Evolutionary conservation across 345 rosid genomes (phyloP), one percentile per base, ranked within the genome.

Genomic region (Euphorbia lathyris): DNA sequence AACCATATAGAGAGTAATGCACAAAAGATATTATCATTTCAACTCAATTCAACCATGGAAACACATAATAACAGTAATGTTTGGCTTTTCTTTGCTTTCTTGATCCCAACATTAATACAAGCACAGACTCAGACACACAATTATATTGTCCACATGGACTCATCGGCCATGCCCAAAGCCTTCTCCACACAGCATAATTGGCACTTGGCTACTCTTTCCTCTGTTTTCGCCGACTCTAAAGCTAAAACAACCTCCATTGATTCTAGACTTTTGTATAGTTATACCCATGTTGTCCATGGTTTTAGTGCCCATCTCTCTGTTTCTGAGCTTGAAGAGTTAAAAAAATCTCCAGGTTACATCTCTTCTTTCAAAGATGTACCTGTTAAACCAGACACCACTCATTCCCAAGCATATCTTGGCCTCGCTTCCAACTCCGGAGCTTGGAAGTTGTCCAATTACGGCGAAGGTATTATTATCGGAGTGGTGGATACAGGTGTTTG

Each of bases 231-330:
- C 4, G 70, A 1, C 79, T 84, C 34, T 13, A 55, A 84, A 74
- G 16, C 79, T 79, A 36, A 80, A 79, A 32, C 80, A 78, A 40
- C 82, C 85, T 47, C 0, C 78, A 83, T 13, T 84, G 88, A 84
- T 57, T 29, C 56, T 29, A 57, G 58, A 23, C 70, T 65, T 43
- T 38, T 72, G 17, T 72, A 72, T 5, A 55, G 45, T 10, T 72
- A 72, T 9, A 57, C 52, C 42, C 70, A 65, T 65, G 76, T 57
- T 23, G 17, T 72, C 23, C 58, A 65, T 23, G 76, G 76, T 17
- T 72, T 72, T 19, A 65, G 76, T 57, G 76, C 69, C 3, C 66
- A 34, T 20, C 75, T 72, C 50, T 65, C 70, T 47, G 27, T 69
- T 45, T 42, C 57, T 22, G 50, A 65, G 65, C 76, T 65, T 7